Conservation (phyloP, 345 rosid genomes). For the Brassica carinata region DNA sequence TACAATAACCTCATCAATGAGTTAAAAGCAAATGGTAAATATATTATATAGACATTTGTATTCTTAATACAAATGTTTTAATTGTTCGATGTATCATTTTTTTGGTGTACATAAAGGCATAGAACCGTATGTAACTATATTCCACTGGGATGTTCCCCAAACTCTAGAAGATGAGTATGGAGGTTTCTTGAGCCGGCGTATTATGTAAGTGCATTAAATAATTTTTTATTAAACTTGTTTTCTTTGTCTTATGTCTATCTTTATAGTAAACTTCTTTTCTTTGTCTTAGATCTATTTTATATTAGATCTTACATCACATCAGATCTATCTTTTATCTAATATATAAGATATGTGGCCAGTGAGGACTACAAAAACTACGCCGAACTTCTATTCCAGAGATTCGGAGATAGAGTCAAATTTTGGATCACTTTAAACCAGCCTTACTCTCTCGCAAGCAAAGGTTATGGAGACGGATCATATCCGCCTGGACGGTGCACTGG, state of each 20-base stretch:
- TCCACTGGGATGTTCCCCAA: constrained; percentile 43
- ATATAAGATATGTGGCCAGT: neutral
- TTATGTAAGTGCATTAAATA: constrained; percentile 29
- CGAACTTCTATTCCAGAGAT: neutral
- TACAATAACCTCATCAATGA: constrained; percentile 48
- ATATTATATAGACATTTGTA: too few species aligned
- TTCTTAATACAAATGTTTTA: too few species aligned
- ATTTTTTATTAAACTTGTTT: neutral
- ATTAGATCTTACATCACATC: neutral
- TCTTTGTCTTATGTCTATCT: neutral
- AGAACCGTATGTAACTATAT: constrained; percentile 41
- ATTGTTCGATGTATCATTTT: too few species aligned
- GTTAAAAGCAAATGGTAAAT: neutral
- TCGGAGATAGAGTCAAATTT: too few species aligned
- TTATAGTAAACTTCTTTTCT: neutral
- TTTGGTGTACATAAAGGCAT: constrained; percentile 21
- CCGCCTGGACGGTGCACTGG: neutral
- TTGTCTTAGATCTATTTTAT: too few species aligned
- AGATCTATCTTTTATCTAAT: neutral
- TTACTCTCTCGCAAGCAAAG: too few species aligned
- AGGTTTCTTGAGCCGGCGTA: constrained; percentile 37
- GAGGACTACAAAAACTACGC: constrained; percentile 2
- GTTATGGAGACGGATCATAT: too few species aligned
- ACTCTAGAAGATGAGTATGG: constrained; percentile 33
- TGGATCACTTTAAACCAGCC: too few species aligned